phyloP scores from a whole-genome alignment of 345 rosid genomes.

The Rhodamnia rubescens region DNA sequence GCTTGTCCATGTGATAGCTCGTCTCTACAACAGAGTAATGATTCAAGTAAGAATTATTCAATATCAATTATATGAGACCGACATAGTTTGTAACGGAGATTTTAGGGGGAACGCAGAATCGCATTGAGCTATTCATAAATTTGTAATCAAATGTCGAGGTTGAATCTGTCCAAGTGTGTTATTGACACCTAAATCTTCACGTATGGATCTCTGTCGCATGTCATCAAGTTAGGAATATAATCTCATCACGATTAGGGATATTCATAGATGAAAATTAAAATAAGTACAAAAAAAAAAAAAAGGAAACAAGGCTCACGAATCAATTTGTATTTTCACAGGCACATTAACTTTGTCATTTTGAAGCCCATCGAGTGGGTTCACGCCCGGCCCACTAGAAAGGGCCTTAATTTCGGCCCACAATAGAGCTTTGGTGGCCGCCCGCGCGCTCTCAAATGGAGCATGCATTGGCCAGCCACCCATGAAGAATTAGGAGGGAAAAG shows the following conservation, averaged over 20 bases:
- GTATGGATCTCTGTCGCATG: neutral
- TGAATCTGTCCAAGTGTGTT: neutral
- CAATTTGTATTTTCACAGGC: neutral
- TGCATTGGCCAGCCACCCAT: neutral
- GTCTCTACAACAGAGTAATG: neutral
- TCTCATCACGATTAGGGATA: neutral
- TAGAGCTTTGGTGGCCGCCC: neutral
- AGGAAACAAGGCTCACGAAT: neutral
- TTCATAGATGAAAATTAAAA: neutral
- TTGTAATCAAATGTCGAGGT: neutral
- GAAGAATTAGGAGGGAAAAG: no score
- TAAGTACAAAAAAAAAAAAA: neutral
- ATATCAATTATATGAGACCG: neutral
- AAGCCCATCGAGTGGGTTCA: neutral
- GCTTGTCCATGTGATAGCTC: neutral
- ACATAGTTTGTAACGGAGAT: neutral
- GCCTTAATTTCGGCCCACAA: neutral
- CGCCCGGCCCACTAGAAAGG: neutral
- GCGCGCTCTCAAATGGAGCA: neutral
- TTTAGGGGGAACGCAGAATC: rapidly evolving
- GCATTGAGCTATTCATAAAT: neutral
- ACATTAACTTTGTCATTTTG: neutral
- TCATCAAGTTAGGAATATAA: neutral
- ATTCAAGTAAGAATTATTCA: neutral
- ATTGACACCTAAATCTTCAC: neutral